Evolutionary conservation across 2,329 filamentous ascomycete species (phyloP).

Genomic region (Diaporthe helianthi): DNA sequence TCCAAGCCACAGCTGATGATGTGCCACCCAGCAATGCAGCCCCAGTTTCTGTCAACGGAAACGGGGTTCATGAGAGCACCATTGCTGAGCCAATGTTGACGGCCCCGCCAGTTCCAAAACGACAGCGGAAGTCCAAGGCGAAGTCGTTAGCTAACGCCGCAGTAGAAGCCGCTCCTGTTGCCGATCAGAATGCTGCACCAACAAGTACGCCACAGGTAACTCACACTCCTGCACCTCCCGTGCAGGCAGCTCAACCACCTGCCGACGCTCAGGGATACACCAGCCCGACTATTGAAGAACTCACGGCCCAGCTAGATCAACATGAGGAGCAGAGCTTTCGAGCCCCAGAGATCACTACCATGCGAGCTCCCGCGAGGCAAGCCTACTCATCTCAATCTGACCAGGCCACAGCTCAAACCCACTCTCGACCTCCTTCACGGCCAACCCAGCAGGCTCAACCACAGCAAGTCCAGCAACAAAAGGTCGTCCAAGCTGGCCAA

Average conservation of each 20-base stretch:
- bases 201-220: constrained; percentile 12
- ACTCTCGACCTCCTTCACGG: constrained; percentile 26
- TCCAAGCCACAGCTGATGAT: not conserved
- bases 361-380: constrained; percentile 21
- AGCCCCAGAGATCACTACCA: constrained; percentile 14
- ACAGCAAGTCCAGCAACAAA: constrained; percentile 12
- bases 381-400: constrained; percentile 8
- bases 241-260: constrained; percentile 12
- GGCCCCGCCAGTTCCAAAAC: constrained; percentile 45
- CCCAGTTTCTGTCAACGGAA: constrained; percentile 11
- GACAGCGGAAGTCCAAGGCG: constrained; percentile 46
- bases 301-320: constrained; percentile 33
- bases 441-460: constrained; percentile 35
- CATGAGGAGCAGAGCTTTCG: constrained; percentile 26
- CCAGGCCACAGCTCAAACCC: not conserved
- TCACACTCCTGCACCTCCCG: constrained; percentile 22
- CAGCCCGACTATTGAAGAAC: constrained; percentile 34
- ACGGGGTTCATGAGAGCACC: constrained; percentile 1
- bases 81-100: constrained; percentile 36
- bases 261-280: constrained; percentile 29
- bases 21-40: not conserved
- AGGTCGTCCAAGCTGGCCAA: constrained; percentile 26
- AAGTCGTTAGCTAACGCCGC: constrained; percentile 36
- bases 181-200: constrained; percentile 12
- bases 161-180: constrained; percentile 30